phyloP scores from a whole-genome alignment of 169 alveolate genomes.

The Eimeria tenella region DNA sequence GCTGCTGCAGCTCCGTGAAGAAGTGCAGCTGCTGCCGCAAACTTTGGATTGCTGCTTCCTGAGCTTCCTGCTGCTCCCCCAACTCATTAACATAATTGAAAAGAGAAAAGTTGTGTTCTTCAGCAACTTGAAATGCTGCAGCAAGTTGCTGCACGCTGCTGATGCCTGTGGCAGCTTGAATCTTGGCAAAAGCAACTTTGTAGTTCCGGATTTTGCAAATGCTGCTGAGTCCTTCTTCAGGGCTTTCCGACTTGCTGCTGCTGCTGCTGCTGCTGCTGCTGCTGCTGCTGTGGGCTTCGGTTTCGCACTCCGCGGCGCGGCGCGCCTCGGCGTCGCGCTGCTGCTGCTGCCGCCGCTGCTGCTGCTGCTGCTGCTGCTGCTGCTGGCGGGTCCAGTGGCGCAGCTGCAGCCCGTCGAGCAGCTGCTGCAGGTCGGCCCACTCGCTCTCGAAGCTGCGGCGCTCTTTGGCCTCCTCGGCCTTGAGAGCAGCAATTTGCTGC shows the following conservation, averaged over 20 bases:
- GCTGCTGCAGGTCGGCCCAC: conserved; percentile 87
- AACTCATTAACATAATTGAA: conserved; percentile 91
- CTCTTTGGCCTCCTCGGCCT: conserved; percentile 81
- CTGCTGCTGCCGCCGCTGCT: too few relatives aligned
- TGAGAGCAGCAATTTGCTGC: conserved; percentile 82
- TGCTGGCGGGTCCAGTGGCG: conserved; percentile 67
- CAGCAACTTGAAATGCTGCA: conserved; percentile 87
- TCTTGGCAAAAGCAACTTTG: conserved; percentile 92
- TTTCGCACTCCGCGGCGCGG: not conserved
- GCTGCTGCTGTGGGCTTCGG: conserved; percentile 5
- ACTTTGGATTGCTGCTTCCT: conserved; percentile 88
- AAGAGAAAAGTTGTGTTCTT: conserved; percentile 90
- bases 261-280: too few relatives aligned
- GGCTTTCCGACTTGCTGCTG: not conserved
- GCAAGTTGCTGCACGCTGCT: conserved; percentile 87
- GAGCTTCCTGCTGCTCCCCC: conserved; percentile 89
- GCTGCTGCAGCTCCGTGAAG: conserved; percentile 62
- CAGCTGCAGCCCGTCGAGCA: conserved; percentile 87
- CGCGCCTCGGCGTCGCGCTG: not conserved
- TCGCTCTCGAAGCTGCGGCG: conserved; percentile 85
- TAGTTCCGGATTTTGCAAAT: conserved; percentile 73
- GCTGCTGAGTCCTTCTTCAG: not conserved
- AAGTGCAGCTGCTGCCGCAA: conserved; percentile 84
- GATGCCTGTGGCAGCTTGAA: conserved; percentile 92
- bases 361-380: not conserved